Conservation (phyloP, 1,139 yeast species). For the Pichia sp. region DNA sequence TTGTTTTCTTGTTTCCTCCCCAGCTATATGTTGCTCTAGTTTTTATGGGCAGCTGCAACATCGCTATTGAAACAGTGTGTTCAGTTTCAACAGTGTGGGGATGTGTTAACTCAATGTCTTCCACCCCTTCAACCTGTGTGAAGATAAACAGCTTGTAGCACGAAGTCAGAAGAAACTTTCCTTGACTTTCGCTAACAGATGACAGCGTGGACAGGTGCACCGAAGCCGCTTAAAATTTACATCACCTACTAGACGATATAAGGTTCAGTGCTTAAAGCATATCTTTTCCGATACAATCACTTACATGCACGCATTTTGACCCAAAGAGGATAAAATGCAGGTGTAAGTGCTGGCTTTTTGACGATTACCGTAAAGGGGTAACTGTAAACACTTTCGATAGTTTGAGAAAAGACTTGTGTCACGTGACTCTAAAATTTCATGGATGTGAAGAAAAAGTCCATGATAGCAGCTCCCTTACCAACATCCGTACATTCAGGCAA, state of each 20-base stretch:
- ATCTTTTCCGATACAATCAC: neutral
- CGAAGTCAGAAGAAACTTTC: no score
- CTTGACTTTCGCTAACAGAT: neutral
- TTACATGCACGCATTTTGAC: neutral
- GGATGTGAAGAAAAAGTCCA: no score
- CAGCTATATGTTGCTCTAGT: slow-evolving; percentile 32
- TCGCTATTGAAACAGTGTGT: neutral
- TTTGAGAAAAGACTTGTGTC: no score
- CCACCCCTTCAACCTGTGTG: no score
- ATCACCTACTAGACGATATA: neutral
- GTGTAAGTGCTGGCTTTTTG: neutral
- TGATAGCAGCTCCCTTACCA: no score
- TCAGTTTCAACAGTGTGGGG: no score
- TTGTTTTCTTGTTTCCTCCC: slow-evolving; percentile 44
- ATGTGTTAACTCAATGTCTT: no score
- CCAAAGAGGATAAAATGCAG: neutral
- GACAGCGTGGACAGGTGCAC: neutral
- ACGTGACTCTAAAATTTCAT: no score
- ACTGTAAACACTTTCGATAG: slow-evolving; percentile 3
- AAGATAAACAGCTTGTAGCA: no score
- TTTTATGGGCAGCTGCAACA: slow-evolving; percentile 19
- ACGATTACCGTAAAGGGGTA: slow-evolving; percentile 1
- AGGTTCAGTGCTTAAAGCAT: neutral
- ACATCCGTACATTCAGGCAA: no score
- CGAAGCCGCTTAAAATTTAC: neutral